Evolutionary conservation across 345 rosid genomes (phyloP).

Genomic region (Rhizophora apiculata): DNA sequence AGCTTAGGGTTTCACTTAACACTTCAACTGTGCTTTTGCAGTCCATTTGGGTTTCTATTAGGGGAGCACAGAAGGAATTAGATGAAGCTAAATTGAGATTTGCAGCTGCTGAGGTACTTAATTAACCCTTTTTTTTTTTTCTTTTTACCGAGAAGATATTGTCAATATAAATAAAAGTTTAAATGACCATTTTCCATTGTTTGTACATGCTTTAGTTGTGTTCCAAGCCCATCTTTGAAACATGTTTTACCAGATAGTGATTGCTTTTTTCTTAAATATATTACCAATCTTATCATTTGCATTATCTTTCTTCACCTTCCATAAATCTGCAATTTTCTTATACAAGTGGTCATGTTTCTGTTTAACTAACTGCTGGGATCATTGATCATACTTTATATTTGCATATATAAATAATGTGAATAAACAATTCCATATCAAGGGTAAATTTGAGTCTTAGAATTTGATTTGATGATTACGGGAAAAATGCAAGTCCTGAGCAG

Average conservation of each 20-base stretch:
- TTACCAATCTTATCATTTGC: background rate
- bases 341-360: background rate
- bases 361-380: background rate
- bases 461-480: too few species aligned
- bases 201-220: background rate
- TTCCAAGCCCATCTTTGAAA: background rate
- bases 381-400: too few species aligned
- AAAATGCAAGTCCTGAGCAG: too few species aligned
- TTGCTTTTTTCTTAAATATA: background rate
- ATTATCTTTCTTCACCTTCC: background rate
- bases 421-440: too few species aligned
- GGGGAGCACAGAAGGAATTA: constrained; percentile 75
- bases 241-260: background rate
- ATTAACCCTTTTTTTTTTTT: constrained; percentile 7
- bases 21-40: constrained; percentile 32
- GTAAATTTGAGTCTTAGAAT: too few species aligned
- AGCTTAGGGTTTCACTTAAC: background rate
- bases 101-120: constrained; percentile 91
- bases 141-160: background rate
- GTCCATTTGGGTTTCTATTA: constrained; percentile 85
- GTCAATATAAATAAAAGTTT: background rate
- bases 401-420: too few species aligned
- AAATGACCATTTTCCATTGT: background rate
- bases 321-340: background rate
- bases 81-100: constrained; percentile 93